Conservation (phyloP, 2,329 filamentous ascomycete genomes). For the Amphichorda felina region DNA sequence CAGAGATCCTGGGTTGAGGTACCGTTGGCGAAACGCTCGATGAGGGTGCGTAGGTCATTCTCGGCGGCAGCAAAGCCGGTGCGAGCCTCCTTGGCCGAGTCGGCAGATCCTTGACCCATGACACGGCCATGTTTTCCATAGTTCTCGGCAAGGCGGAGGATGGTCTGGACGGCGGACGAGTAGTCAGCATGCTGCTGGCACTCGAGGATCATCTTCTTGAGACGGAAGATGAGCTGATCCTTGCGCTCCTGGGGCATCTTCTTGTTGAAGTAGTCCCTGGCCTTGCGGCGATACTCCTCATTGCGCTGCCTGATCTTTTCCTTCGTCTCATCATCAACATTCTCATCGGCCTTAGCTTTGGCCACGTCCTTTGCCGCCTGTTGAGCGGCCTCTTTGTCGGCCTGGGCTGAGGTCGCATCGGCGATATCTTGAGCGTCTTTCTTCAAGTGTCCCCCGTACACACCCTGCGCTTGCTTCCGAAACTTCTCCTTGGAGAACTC, state of each 20-base stretch:
- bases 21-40: conserved; percentile 92
- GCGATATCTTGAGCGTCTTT: conserved; percentile 51
- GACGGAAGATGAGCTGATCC: conserved; percentile 79
- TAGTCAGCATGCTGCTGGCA: conserved; percentile 95
- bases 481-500: conserved; percentile 59
- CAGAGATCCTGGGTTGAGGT: conserved; percentile 83
- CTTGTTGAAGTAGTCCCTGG: conserved; percentile 64
- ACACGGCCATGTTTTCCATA: conserved; percentile 67
- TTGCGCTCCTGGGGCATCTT: conserved; percentile 91
- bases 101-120: conserved; percentile 50
- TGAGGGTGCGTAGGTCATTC: conserved; percentile 63
- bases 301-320: conserved; percentile 31
- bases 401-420: conserved; percentile 31
- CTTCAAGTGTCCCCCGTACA: conserved; percentile 41
- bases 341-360: conserved; percentile 46
- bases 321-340: conserved; percentile 54
- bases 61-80: conserved; percentile 60
- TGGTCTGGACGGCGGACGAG: conserved; percentile 77
- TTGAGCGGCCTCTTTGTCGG: conserved; percentile 27
- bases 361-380: conserved; percentile 27
- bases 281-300: conserved; percentile 31
- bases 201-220: conserved; percentile 97
- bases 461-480: conserved; percentile 53
- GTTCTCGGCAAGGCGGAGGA: conserved; percentile 72
- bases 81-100: conserved; percentile 62